phyloP scores from a whole-genome alignment of 148 eudicot genomes.

The Fagopyrum esculentum region DNA sequence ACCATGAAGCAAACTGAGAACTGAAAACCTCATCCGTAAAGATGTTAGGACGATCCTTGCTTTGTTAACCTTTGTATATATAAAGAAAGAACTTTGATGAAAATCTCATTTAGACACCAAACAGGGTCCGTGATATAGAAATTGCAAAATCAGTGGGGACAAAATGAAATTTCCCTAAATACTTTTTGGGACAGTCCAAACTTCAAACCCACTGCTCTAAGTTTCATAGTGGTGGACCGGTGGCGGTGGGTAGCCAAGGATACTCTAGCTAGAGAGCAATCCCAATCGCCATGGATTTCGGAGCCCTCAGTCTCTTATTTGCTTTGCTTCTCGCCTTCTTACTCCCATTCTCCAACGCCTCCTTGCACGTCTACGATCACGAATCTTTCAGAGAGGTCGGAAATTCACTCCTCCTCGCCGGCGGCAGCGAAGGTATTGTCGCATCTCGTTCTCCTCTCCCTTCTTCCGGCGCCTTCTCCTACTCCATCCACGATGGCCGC shows the following conservation, averaged over 20 bases:
- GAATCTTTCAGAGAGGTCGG: conserved; percentile 78
- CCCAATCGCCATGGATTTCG: conserved; percentile 13
- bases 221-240: background rate
- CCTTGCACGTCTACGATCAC: conserved; percentile 63
- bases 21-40: too few species aligned
- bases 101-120: too few species aligned
- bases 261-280: background rate
- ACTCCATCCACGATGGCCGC: conserved; percentile 42
- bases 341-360: conserved; percentile 24
- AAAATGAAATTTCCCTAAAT: background rate
- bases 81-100: too few species aligned
- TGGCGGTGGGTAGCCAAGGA: background rate
- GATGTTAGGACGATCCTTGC: too few species aligned
- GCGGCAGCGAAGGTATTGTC: conserved; percentile 82
- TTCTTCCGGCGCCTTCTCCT: conserved; percentile 22
- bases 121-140: too few species aligned
- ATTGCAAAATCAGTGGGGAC: background rate
- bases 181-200: background rate
- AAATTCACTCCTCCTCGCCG: conserved; percentile 70
- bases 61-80: too few species aligned
- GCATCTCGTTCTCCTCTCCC: conserved; percentile 35
- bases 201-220: background rate
- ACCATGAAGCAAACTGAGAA: too few species aligned
- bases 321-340: conserved; percentile 1
- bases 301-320: background rate